A percentile compares a stretch with the other conserved stretches of the same genome.
Conservation (phyloP, 139 green algal genomes). For the Yamagishiella unicocca region DNA sequence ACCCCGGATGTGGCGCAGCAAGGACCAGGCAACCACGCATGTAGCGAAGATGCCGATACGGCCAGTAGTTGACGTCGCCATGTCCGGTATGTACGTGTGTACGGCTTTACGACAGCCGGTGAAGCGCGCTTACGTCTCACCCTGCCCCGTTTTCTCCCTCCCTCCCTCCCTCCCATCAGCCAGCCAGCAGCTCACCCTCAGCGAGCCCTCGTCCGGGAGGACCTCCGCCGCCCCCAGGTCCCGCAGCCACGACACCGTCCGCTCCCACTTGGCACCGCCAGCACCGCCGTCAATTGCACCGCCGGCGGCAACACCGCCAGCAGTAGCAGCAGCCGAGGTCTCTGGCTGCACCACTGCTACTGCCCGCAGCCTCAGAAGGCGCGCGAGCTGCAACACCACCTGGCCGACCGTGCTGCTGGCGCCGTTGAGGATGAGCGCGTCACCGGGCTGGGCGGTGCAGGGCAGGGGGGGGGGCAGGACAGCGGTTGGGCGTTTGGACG, state of each 20-base stretch:
- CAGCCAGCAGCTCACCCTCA: conserved; percentile 57
- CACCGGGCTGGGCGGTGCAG: conserved; percentile 79
- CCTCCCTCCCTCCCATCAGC: no score
- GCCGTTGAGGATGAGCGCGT: conserved; percentile 92
- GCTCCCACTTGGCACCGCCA: conserved; percentile 13
- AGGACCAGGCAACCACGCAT: no score
- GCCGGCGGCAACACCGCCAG: background rate
- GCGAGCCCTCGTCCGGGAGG: conserved; percentile 74
- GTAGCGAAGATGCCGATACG: no score
- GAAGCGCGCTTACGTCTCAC: no score
- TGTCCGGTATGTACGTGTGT: no score
- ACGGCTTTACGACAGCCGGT: no score
- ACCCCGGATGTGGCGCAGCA: no score
- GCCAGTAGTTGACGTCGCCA: no score
- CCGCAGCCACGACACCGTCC: conserved; percentile 63
- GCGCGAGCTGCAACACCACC: conserved; percentile 87
- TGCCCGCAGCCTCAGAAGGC: conserved; percentile 81
- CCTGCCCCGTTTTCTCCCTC: no score
- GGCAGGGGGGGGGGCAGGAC: no score
- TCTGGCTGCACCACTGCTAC: conserved; percentile 54
- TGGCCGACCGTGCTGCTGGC: conserved; percentile 87
- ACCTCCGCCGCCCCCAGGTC: conserved; percentile 79
- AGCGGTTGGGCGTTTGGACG: no score
- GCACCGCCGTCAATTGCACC: background rate
- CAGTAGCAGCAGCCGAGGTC: no score